Percentiles rank a stretch among this genome's conserved stretches.
Conservation (phyloP, 176 grass and related monocot genomes). For the Oryza meyeriana region DNA sequence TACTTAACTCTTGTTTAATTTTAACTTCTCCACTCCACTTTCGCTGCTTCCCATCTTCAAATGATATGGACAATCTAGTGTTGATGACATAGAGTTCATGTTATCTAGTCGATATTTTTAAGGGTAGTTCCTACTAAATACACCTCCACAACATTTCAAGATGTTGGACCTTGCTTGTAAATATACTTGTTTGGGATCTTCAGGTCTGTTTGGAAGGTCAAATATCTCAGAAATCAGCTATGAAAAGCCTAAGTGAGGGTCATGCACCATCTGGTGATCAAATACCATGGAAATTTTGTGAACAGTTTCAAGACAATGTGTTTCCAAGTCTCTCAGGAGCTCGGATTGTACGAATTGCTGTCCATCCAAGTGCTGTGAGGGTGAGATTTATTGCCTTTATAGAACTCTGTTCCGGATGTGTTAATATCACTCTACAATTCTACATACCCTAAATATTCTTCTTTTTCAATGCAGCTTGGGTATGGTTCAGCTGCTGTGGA, state of each 20-base stretch:
- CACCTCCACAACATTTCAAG: not conserved
- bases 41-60: not conserved
- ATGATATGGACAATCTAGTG: not conserved
- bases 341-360: constrained; percentile 93
- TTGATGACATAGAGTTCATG: not conserved
- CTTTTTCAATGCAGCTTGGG: constrained; percentile 52
- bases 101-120: not conserved
- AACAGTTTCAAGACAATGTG: constrained; percentile 93
- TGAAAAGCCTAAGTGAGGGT: constrained; percentile 85
- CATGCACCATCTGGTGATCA: constrained; percentile 81
- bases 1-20: not conserved
- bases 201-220: constrained; percentile 98
- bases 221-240: constrained; percentile 83
- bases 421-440: not conserved
- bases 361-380: constrained; percentile 90
- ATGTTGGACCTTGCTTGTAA: not conserved
- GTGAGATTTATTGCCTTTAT: constrained; percentile 35
- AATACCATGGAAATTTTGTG: constrained; percentile 98
- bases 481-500: constrained; percentile 83
- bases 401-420: not conserved
- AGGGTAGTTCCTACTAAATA: not conserved
- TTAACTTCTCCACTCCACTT: not conserved
- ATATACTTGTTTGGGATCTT: constrained; percentile 16
- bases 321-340: constrained; percentile 94
- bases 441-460: not conserved